Conservation (phyloP, 75 land plant genomes). For the Cryptomeria japonica region DNA sequence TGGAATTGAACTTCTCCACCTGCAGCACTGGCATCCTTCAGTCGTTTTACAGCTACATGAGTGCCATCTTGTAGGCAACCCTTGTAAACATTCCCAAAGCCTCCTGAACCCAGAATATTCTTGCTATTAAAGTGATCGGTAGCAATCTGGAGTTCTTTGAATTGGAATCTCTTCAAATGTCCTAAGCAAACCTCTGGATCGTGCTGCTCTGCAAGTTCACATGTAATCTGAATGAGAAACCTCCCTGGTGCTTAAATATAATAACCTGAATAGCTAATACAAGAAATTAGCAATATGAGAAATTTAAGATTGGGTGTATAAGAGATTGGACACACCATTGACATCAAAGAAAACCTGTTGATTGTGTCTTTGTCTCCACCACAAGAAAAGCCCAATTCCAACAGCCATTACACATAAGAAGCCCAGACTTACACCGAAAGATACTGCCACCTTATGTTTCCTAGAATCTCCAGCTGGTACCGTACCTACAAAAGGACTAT, state of each 20-base stretch:
- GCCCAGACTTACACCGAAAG: conserved; percentile 53
- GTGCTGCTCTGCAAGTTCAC: conserved; percentile 46
- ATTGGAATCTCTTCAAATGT: conserved; percentile 68
- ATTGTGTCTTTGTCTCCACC: conserved; percentile 67
- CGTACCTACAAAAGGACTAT: not conserved
- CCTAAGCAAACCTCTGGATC: conserved; percentile 68
- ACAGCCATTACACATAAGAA: conserved; percentile 42
- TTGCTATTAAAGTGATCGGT: conserved; percentile 71
- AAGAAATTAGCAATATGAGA: not conserved
- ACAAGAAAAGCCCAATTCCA: conserved; percentile 49
- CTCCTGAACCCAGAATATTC: conserved; percentile 81
- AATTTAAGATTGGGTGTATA: too few relatives aligned
- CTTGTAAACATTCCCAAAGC: conserved; percentile 84
- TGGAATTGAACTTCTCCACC: conserved; percentile 78
- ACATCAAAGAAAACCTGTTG: conserved; percentile 62
- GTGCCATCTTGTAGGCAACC: conserved; percentile 78
- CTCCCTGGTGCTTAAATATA: not conserved
- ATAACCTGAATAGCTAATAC: not conserved
- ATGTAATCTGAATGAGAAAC: not conserved
- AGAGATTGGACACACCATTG: conserved; percentile 12
- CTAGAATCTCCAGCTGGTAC: conserved; percentile 6
- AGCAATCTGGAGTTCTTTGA: conserved; percentile 73
- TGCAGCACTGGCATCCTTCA: conserved; percentile 68
- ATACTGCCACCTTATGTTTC: conserved; percentile 59
- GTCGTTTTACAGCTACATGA: conserved; percentile 79